Base-by-base conservation (phyloP, 768 basidiomycete species). In the Boletus tylopilopsis region DNA sequence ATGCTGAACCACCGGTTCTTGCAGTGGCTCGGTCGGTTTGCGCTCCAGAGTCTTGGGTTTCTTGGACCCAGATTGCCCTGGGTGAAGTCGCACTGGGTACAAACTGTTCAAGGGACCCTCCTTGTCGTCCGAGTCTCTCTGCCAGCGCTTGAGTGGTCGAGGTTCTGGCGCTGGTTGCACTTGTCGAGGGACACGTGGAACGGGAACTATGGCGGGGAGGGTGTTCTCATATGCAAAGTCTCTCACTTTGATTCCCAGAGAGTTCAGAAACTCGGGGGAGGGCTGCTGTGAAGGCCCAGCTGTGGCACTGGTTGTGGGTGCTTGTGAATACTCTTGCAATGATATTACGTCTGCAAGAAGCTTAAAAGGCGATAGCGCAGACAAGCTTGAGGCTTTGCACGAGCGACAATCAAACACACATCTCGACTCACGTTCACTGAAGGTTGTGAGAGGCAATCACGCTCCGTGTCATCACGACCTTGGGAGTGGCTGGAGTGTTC, bases 201-300 rank as follows among this genome's bases (percentile, higher is more conserved):
- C 76, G 2, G 82, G 73, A 25, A 69, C 71, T 34, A 88, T 74
- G 9, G 82, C 80, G 2, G 85, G 83, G 39, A 87, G 68, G 23
- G 70, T 80, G 67, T 74, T 82, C 65, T 86, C 83, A 68, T 81
- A 84, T 15, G 79, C 84, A 73, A 83, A 87, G 68, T 88, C 77
- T 60, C 75, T 71, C 44, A 78, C 72, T 67, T 66, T 71, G 66
- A 77, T 66, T 36, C 72, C 73, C 22, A 68, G 49, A 43, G 61
- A 56, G 23, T 58, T 51, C 42, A 74, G 54, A 19, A 49, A 27
- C 34, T 62, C 64, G 19, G 59, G 53, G 6, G 68, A 55, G 37
- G 79, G 71, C 69, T 77, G 64, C 71, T 58, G 64, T 41, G 61
- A 59, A 11, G 18, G 21, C 18, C 51, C 42, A 25, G 24, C 42